phyloP scores from a whole-genome alignment of 73 alveolate species.

The Urostyla sp. region DNA sequence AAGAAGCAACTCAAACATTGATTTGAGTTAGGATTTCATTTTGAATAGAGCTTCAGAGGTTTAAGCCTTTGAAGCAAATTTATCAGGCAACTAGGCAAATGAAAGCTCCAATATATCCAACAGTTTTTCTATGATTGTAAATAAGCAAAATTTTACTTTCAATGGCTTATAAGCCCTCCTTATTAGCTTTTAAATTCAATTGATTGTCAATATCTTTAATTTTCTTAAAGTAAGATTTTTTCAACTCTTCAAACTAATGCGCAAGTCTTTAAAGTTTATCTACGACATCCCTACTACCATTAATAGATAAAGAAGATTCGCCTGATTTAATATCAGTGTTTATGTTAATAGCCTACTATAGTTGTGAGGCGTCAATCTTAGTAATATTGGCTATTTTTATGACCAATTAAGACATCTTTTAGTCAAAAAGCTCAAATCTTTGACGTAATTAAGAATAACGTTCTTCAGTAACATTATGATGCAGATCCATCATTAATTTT shows the following conservation, averaged over 20 bases:
- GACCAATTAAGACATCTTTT: conserved; percentile 11
- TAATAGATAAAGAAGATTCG: no score
- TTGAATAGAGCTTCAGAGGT: conserved; percentile 39
- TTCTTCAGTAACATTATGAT: neutral
- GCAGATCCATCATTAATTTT: conserved; percentile 25
- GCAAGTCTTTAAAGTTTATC: conserved; percentile 18
- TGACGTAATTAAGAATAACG: neutral
- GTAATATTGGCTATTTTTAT: conserved; percentile 6
- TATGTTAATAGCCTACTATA: neutral
- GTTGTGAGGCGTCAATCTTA: neutral
- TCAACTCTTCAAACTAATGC: conserved; percentile 35
- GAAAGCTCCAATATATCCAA: conserved; percentile 24
- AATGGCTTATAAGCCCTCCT: conserved; percentile 2
- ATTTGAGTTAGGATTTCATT: conserved; percentile 32
- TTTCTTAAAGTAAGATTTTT: conserved; percentile 37
- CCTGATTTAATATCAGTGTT: neutral
- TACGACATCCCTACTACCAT: neutral
- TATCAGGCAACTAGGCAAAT: conserved; percentile 7
- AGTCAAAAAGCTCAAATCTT: conserved; percentile 26
- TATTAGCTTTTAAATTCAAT: conserved; percentile 3
- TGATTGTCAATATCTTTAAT: conserved; percentile 20
- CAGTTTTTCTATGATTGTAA: conserved; percentile 5
- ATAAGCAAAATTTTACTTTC: neutral
- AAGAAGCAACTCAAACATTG: conserved; percentile 25
- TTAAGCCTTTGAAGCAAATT: conserved; percentile 34